phyloP scores from a whole-genome alignment of 306 rosid genomes.

The Vicia faba region DNA sequence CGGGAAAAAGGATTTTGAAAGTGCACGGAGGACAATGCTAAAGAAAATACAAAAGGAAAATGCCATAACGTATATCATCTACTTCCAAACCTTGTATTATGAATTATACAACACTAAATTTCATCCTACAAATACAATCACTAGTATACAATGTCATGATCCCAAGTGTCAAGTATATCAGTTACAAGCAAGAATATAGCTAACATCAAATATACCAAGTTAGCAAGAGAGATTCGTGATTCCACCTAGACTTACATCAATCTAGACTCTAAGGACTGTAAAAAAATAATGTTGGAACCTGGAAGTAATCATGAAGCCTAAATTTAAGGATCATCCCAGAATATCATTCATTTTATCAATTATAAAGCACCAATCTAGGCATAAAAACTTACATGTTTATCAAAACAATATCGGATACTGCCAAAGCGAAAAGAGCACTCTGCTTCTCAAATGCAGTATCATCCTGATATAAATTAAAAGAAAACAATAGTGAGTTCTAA shows the following conservation, averaged over 20 bases:
- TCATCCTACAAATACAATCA: slow-evolving; percentile 23
- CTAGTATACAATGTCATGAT: slow-evolving; percentile 6
- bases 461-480: slow-evolving; percentile 57
- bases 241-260: slow-evolving; percentile 29
- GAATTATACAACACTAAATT: slow-evolving; percentile 3
- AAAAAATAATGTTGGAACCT: slow-evolving; percentile 8
- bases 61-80: slow-evolving; percentile 8
- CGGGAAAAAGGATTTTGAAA: not conserved
- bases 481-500: slow-evolving; percentile 25
- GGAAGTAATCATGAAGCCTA: slow-evolving; percentile 20
- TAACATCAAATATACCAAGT: slow-evolving; percentile 23
- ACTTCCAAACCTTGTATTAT: slow-evolving; percentile 4
- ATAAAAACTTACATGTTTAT: slow-evolving; percentile 78
- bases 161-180: slow-evolving; percentile 12
- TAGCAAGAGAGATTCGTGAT: slow-evolving; percentile 19
- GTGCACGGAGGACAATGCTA: not conserved
- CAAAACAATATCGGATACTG: slow-evolving; percentile 82
- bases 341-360: slow-evolving; percentile 28
- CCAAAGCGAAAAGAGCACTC: slow-evolving; percentile 87
- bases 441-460: slow-evolving; percentile 97
- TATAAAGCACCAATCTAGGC: slow-evolving; percentile 25
- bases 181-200: slow-evolving; percentile 9
- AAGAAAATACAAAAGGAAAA: slow-evolving; percentile 13
- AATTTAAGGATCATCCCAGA: slow-evolving; percentile 21
- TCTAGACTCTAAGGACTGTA: slow-evolving; percentile 11